Evolutionary conservation across 106 monocot genomes (phyloP), one percentile per base, ranked within the genome.

Genomic region (Dendrobium chrysotoxum): DNA sequence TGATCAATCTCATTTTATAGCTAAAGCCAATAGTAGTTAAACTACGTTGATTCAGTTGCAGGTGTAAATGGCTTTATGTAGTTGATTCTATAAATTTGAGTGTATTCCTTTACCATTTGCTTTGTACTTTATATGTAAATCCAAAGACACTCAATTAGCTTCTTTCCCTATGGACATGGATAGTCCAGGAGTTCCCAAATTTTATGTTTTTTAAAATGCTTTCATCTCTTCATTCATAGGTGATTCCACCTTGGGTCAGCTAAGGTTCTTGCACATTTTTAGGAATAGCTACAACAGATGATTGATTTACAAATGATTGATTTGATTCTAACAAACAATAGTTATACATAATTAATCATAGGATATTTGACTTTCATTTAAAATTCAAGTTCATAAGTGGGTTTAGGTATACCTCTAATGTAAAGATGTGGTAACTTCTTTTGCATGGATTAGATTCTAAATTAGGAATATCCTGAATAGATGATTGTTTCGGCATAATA

Each of bases 51-150:
- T 79, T 79, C 42, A 68, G 66, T 40, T 79, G 42, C 44, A 45
- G 1, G 67, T 67, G 79, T 23, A 79, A 79, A 79, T 61, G 65
- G 3, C 3, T 79, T 7, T 79, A 39, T 68, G 68, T 70, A 79
- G 45, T 68, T 23, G 10, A 79, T 65, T 44, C 39, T 35, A 35
- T 35, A 35, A 35, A 35, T 35, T 35, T 35, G 35, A 35, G 35
- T 35, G 35, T 35, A 35, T 35, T 0, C 35, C 35, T 35, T 35
- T 35, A 35, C 79, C 79, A 79, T 79, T 40, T 79, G 58, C 54
- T 79, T 79, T 79, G 40, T 79, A 41, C 79, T 79, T n/a, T 65
- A 79, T 40, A 66, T 64, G 42, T 42, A 79, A 61, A 79, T 42
- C 61, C 39, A 79, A 23, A 58, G 40, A 40, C 65, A 79, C 66